Base-by-base conservation (phyloP, 352 stramenopile species). In the Aphanomyces astaci region DNA sequence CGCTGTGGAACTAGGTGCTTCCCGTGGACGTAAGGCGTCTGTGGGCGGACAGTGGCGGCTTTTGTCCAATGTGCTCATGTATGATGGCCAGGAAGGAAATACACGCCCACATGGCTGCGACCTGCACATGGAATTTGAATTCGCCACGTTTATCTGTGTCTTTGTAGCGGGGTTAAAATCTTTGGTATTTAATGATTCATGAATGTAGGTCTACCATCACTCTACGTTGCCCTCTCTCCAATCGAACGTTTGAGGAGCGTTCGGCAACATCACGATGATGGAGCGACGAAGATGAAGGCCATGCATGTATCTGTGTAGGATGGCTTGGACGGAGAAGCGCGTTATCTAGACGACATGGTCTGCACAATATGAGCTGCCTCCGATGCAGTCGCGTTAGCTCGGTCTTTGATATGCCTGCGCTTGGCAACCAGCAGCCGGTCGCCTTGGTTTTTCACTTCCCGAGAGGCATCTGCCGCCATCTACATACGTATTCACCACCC, bases 151-250 rank as follows among this genome's bases (percentile, higher is more conserved):
- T 33, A n/a, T 36, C 24, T 59, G 11, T 7, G 0, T 24, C 11
- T 39, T 59, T 36, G 51, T 59, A 59, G 19, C 7, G 4, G 7
- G 2, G 33, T 33, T 59, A n/a, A 32, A 59, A 33, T 39, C 25
- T 0, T 32, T 22, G n/a, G n/a, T 59, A 2, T 59, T 40, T 36
- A 33, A 39, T 22, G 4, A 32, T 9, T 32, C 0, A 25, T 59
- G 51, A 59, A 59, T 59, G 51, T 13, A 32, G 51, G 51, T 59
- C 51, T 22, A 59, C 51, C 2, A 59, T 40, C 51, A 59, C 51
- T 59, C 51, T 59, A 9, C 1, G 5, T 9, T 59, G 19, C 1
- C n/a, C 13, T 32, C 22, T 28, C 7, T 15, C 51, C 51, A 59
- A 59, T 36, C 25, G 30, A 59, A 59, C 51, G 25, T 59, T 30